Base-by-base conservation (phyloP, 352 stramenopile genomes). In the Pythium guiyangense region DNA sequence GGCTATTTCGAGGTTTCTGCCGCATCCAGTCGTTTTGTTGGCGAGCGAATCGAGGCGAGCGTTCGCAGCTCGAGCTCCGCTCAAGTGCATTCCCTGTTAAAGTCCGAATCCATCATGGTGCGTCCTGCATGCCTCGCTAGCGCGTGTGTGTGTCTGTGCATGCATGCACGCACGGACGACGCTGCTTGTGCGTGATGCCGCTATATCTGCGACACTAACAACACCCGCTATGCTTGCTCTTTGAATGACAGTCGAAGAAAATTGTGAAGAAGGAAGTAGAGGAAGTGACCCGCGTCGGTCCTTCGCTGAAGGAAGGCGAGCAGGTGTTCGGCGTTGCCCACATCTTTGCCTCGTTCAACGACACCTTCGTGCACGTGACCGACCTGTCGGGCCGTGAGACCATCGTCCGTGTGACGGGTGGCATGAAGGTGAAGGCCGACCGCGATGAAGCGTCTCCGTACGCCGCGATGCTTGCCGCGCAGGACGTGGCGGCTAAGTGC, bases 401-500 rank as follows among this genome's bases (percentile, higher is more conserved):
- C 64, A 95, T 99, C 74, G 94, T 98, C 63, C 96, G 97, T 78
- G 96, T 99, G 50, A 99, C 97, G 10, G 97, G 97, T 69, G 97
- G 97, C 62, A 99, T 99, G 97, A 99, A 99, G 85, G 97, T 99
- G 54, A 99, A 99, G 92, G 97, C 97, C 54, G 97, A 99, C 81
- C 95, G 97, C 78, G 97, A 99, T 72, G 97, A 99, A 84, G 97
- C 96, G 63, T 99, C 95, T 59, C 97, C 97, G 18, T 99, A 99
- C 84, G 97, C 97, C 64, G 97, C 97, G 52, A 99, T 99, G 97
- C 94, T 99, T 94, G 97, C 97, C 77, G 97, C 97, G 17, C 97
- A 99, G 84, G 97, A 99, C 72, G 97, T 99, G 49, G 97, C 97
- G 43, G 97, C 88, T 47, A 92, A 95, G 67, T 96, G 85, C 77